phyloP scores from a whole-genome alignment of 768 basidiomycete genomes.

The Leccinum pellstonianum region DNA sequence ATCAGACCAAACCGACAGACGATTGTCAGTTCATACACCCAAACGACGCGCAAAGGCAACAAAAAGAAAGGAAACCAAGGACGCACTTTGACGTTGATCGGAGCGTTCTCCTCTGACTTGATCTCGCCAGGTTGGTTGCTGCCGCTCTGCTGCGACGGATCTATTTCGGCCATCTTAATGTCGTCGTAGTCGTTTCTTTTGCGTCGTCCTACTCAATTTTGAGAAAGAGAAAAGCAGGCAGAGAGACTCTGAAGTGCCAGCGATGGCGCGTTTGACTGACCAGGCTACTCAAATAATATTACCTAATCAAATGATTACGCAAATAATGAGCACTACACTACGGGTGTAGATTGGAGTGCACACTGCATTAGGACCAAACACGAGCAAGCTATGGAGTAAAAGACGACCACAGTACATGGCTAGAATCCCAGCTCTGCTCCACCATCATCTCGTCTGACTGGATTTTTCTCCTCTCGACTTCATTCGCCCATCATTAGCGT shows the following conservation, averaged over 20 bases:
- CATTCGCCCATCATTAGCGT: too few relatives aligned
- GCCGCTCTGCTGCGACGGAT: conserved; percentile 17
- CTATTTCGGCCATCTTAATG: conserved; percentile 13
- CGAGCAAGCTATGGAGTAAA: too few relatives aligned
- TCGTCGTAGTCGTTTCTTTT: neutral
- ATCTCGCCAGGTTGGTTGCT: conserved; percentile 37
- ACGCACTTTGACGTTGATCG: conserved; percentile 77
- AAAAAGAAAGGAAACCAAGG: neutral
- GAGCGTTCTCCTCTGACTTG: conserved; percentile 56
- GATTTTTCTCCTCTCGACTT: too few relatives aligned
- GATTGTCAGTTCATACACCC: neutral
- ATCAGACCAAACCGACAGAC: neutral
- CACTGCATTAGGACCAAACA: too few relatives aligned
- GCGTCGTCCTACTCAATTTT: neutral
- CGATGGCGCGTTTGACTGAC: neutral
- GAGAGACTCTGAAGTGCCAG: neutral
- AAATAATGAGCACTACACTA: too few relatives aligned
- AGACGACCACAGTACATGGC: too few relatives aligned
- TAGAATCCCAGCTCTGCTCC: too few relatives aligned
- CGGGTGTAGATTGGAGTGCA: too few relatives aligned
- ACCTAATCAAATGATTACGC: neutral
- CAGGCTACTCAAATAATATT: neutral
- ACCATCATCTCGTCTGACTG: too few relatives aligned
- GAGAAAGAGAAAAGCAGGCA: neutral
- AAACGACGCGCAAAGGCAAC: neutral